Conservation (phyloP, 2,329 filamentous ascomycete species). For the Clarireedia homoeocarpa region DNA sequence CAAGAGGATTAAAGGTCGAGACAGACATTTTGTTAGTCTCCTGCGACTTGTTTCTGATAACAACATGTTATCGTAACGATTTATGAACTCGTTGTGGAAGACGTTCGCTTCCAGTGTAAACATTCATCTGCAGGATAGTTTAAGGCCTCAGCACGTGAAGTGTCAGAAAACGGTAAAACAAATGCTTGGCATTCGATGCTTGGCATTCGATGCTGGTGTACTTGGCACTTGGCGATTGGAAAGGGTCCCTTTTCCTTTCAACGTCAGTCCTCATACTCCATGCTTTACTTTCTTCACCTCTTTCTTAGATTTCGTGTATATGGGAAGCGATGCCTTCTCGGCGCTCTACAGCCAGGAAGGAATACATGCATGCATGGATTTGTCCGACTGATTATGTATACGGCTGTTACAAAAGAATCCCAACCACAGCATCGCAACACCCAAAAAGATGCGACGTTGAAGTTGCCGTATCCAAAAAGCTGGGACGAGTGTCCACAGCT, state of each 20-base stretch:
- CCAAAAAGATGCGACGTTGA: no score
- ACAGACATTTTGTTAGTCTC: conserved; percentile 17
- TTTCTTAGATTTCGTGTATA: neutral
- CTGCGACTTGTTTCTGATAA: conserved; percentile 2
- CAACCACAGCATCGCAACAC: no score
- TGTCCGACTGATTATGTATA: no score
- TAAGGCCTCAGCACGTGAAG: neutral
- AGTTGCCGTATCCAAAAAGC: no score
- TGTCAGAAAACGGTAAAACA: neutral
- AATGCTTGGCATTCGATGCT: neutral
- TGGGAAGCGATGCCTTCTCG: no score
- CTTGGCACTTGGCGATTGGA: neutral
- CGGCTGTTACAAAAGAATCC: no score
- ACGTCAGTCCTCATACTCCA: neutral
- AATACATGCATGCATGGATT: no score
- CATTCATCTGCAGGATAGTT: neutral
- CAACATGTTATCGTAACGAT: conserved; percentile 9
- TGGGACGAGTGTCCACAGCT: no score
- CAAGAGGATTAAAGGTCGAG: conserved; percentile 16
- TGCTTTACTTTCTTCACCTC: neutral
- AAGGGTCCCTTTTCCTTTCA: neutral
- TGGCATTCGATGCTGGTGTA: neutral
- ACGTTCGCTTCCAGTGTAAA: neutral
- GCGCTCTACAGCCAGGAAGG: no score
- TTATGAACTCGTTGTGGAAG: neutral